Conservation (phyloP, 2,329 filamentous ascomycete species). For the Talaromyces sp. region DNA sequence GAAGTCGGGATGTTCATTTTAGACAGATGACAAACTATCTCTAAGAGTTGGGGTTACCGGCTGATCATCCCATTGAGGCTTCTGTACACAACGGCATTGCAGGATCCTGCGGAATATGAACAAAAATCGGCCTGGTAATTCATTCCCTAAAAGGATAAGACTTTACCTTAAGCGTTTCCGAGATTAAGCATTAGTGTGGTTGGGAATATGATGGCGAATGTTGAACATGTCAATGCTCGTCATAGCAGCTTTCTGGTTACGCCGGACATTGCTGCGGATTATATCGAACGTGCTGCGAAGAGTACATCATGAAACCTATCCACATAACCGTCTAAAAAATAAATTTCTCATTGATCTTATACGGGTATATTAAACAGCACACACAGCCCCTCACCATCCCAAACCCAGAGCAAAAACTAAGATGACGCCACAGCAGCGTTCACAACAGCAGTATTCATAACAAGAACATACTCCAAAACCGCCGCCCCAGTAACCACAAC, state of each 20-base stretch:
- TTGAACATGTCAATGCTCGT: neutral
- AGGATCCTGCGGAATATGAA: neutral
- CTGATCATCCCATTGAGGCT: neutral
- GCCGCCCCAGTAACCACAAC: slow-evolving; percentile 3
- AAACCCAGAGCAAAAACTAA: neutral
- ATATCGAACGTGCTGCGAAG: neutral
- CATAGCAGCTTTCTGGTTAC: neutral
- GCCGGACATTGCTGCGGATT: neutral
- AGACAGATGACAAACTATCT: neutral
- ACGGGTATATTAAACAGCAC: neutral
- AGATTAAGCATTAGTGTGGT: neutral
- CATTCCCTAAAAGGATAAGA: neutral
- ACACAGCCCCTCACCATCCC: neutral
- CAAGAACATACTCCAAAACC: slow-evolving; percentile 1
- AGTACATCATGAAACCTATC: neutral
- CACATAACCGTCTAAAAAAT: neutral
- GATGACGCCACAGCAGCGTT: neutral
- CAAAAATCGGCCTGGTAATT: neutral
- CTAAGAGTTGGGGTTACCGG: neutral
- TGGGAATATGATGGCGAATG: neutral
- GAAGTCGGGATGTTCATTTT: neutral
- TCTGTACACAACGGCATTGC: neutral
- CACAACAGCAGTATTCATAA: too few relatives aligned
- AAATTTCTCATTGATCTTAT: neutral
- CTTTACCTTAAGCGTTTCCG: neutral